Percentiles rank a stretch among this genome's conserved stretches.
Conservation (phyloP, 768 basidiomycete genomes). For the Gymnopilus junonius region DNA sequence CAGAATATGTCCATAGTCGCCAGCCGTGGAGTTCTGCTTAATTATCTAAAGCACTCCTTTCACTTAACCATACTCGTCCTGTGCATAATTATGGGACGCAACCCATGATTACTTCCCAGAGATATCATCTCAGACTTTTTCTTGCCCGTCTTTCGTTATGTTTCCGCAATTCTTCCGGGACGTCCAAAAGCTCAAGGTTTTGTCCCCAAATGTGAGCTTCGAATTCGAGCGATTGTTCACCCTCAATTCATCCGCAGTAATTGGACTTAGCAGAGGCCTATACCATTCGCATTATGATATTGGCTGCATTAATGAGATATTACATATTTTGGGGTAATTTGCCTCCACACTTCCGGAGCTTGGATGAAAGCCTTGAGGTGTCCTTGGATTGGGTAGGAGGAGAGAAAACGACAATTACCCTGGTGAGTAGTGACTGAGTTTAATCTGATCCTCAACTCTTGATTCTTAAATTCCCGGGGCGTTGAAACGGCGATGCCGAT, state of each 20-base stretch:
- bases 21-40: conserved; percentile 1
- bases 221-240: background rate
- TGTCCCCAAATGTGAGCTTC: background rate
- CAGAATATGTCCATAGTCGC: background rate
- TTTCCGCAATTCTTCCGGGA: background rate
- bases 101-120: background rate
- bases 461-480: background rate
- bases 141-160: background rate
- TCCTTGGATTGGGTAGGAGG: background rate
- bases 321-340: background rate
- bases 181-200: background rate
- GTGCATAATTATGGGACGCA: background rate
- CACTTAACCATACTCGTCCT: background rate
- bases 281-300: background rate
- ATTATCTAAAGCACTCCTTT: background rate
- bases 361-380: background rate
- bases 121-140: background rate
- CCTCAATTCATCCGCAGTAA: no score
- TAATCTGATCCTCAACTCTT: background rate
- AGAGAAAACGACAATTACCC: background rate
- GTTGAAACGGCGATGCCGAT: background rate
- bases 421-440: no score
- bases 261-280: background rate
- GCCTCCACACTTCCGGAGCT: background rate
- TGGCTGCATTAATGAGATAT: background rate